These are phyloP conservation scores for Diaporthe australafricana DNA, from an alignment of 2,329 filamentous ascomycete genomes.

Conservation along the genomic window DNA sequence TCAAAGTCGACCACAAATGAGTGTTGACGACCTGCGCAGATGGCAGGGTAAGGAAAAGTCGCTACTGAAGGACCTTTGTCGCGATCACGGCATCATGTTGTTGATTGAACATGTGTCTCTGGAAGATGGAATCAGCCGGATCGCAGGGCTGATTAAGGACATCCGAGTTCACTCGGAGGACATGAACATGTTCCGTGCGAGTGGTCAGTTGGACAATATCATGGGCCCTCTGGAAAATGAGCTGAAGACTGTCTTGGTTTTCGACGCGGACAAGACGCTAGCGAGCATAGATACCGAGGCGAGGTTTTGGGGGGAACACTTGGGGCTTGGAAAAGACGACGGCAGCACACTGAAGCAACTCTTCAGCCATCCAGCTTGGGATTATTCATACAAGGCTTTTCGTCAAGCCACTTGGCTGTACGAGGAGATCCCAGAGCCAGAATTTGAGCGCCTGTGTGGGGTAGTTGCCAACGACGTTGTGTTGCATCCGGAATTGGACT, in stretches of 20 bases:
- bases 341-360: constrained; percentile 53
- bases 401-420: constrained; percentile 65
- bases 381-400: constrained; percentile 67
- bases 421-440: constrained; percentile 54
- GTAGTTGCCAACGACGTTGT: constrained; percentile 53
- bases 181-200: constrained; percentile 50
- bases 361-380: constrained; percentile 55
- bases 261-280: constrained; percentile 71
- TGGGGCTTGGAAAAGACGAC: background rate
- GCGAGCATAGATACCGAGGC: constrained; percentile 59
- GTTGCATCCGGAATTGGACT: constrained; percentile 60
- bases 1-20: constrained; percentile 48
- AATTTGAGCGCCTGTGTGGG: constrained; percentile 59
- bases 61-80: constrained; percentile 57
- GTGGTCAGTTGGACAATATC: constrained; percentile 48
- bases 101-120: constrained; percentile 33
- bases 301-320: constrained; percentile 59
- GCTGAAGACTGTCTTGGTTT: constrained; percentile 60
- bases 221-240: constrained; percentile 40
- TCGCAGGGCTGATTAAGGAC: constrained; percentile 49
- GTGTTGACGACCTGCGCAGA: constrained; percentile 51
- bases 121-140: constrained; percentile 6
- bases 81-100: constrained; percentile 60
- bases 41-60: constrained; percentile 62
- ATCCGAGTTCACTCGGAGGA: constrained; percentile 52